Evolutionary conservation across 2,329 filamentous ascomycete genomes (phyloP).

Genomic region (Diaporthe caulivora): DNA sequence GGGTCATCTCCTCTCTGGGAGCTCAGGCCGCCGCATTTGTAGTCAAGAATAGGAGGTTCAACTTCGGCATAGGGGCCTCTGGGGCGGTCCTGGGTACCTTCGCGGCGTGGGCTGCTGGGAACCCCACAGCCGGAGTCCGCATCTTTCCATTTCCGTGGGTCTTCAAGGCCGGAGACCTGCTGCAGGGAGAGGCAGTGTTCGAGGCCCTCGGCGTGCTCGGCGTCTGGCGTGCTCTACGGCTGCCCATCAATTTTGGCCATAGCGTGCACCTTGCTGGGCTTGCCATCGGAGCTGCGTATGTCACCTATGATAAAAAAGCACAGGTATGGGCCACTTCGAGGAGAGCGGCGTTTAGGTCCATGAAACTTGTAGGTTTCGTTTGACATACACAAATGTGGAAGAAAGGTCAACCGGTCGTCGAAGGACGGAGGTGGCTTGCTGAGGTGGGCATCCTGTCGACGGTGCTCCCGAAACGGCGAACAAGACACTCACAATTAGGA

Average conservation of each 20-base stretch:
- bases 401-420: not conserved
- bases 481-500: not conserved
- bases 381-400: not conserved
- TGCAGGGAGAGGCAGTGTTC: slow-evolving; percentile 39
- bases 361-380: slow-evolving; percentile 31
- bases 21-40: slow-evolving; percentile 41
- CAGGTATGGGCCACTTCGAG: slow-evolving; percentile 42
- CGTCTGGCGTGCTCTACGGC: slow-evolving; percentile 40
- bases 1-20: slow-evolving; percentile 41
- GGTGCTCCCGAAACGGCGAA: not conserved
- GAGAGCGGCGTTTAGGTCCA: slow-evolving; percentile 38
- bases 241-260: slow-evolving; percentile 39
- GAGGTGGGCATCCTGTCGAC: not conserved
- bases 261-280: slow-evolving; percentile 44
- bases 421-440: not conserved
- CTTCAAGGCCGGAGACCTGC: slow-evolving; percentile 41
- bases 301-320: slow-evolving; percentile 39
- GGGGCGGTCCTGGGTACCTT: slow-evolving; percentile 45
- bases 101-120: slow-evolving; percentile 42
- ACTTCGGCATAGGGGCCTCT: slow-evolving; percentile 43
- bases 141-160: slow-evolving; percentile 41
- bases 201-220: slow-evolving; percentile 45
- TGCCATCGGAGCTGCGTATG: slow-evolving; percentile 43
- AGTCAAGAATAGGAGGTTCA: slow-evolving; percentile 38
- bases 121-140: slow-evolving; percentile 40